Evolutionary conservation across 495 filamentous ascomycete species (phyloP).

Genomic region (Penicillium chermesinum): DNA sequence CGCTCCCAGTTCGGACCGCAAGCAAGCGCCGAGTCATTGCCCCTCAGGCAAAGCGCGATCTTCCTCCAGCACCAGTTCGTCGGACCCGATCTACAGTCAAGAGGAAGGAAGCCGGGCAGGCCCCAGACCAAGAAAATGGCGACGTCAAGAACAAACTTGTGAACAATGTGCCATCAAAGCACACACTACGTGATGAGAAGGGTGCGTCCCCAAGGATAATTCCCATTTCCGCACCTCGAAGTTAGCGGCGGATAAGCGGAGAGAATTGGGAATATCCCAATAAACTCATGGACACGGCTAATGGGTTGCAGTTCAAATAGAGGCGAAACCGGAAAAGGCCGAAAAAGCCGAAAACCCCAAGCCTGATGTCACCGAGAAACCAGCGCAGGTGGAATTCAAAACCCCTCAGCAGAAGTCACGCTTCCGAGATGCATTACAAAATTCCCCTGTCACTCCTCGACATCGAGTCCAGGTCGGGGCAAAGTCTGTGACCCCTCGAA

Average conservation of each 20-base stretch:
- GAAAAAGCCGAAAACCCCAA: neutral
- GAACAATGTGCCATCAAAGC: slow-evolving; percentile 23
- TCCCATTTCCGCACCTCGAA: slow-evolving; percentile 29
- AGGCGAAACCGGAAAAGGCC: neutral
- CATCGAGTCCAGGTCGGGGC: slow-evolving; percentile 60
- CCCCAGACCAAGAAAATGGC: slow-evolving; percentile 28
- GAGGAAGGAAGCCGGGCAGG: slow-evolving; percentile 19
- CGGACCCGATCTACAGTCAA: slow-evolving; percentile 32
- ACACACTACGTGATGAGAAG: slow-evolving; percentile 26
- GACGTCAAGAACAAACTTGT: slow-evolving; percentile 17
- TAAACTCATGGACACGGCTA: neutral
- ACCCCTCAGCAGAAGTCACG: slow-evolving; percentile 63
- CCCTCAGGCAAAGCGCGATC: slow-evolving; percentile 29
- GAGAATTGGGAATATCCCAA: neutral
- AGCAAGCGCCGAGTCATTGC: slow-evolving; percentile 58
- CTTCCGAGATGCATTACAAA: slow-evolving; percentile 60
- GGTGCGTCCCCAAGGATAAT: slow-evolving; percentile 29
- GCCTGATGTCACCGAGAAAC: slow-evolving; percentile 11
- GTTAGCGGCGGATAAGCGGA: slow-evolving; percentile 28
- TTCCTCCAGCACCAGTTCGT: slow-evolving; percentile 19
- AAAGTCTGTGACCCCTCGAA: slow-evolving; percentile 61
- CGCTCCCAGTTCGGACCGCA: slow-evolving; percentile 43
- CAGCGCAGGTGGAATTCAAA: slow-evolving; percentile 33
- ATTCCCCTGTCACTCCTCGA: slow-evolving; percentile 60
- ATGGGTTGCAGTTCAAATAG: neutral